Evolutionary conservation across 1,284 basidiomycete species (phyloP).

Genomic region (Coniferiporia sulphurascens): DNA sequence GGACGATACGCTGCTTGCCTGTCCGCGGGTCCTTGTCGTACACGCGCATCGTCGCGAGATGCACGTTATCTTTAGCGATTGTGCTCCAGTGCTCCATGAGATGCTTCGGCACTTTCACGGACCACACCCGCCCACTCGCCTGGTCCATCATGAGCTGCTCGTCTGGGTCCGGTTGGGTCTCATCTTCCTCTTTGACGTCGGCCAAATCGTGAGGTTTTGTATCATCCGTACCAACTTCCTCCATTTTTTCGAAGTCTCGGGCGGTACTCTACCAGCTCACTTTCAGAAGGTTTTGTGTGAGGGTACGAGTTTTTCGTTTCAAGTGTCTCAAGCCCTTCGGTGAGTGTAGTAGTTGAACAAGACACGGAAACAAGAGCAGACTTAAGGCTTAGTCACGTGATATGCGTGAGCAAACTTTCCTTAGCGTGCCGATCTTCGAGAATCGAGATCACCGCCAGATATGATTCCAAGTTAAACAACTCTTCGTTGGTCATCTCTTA

Average conservation of each 20-base stretch:
- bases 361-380: no score
- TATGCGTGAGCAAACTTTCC: no score
- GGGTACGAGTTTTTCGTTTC: no score
- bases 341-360: no score
- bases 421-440: no score
- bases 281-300: no score
- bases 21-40: conserved; percentile 46
- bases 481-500: no score
- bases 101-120: conserved; percentile 72
- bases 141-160: conserved; percentile 70
- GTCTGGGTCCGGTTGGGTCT: conserved; percentile 67
- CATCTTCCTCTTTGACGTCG: conserved; percentile 44
- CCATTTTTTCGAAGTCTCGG: conserved; percentile 31
- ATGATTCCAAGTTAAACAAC: no score
- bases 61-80: conserved; percentile 55
- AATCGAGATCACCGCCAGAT: no score
- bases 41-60: conserved; percentile 71
- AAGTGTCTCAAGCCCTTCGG: no score
- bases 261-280: background rate
- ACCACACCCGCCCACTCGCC: conserved; percentile 69
- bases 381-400: no score
- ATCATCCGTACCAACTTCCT: conserved; percentile 44
- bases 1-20: conserved; percentile 56
- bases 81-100: conserved; percentile 68
- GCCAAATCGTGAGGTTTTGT: conserved; percentile 55